Percentiles rank a stretch among this genome's conserved stretches.
These are phyloP conservation scores for Calcarisporium arbuscula DNA, from an alignment of 2,329 filamentous ascomycete species.

Conservation along the genomic window DNA sequence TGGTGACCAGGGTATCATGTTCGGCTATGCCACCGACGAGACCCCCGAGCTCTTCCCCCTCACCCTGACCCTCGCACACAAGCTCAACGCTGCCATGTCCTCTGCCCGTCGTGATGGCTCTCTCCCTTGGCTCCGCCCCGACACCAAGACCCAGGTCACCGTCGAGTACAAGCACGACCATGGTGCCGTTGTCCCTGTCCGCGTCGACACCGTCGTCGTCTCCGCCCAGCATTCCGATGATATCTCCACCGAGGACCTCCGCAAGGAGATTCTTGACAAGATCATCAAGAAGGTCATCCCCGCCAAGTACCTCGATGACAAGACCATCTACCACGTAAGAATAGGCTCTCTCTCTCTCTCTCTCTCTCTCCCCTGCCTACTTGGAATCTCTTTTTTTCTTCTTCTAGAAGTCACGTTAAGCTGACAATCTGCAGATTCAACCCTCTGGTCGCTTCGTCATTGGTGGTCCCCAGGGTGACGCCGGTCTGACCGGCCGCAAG, in stretches of 20 bases:
- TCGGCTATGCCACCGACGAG: constrained; percentile 99
- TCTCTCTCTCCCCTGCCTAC: background rate
- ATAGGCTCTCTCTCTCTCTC: background rate
- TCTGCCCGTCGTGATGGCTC: constrained; percentile 79
- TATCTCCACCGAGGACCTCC: constrained; percentile 85
- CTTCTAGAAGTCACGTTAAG: too few relatives aligned
- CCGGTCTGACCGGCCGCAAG: constrained; percentile 97
- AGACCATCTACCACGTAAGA: constrained; percentile 89
- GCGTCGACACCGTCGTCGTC: constrained; percentile 95
- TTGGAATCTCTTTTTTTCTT: too few relatives aligned
- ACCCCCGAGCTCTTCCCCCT: constrained; percentile 95
- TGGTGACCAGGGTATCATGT: constrained; percentile 99
- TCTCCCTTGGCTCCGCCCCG: constrained; percentile 90
- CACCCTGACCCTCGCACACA: constrained; percentile 90
- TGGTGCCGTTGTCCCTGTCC: constrained; percentile 84
- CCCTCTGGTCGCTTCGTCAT: constrained; percentile 98
- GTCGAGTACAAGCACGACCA: constrained; percentile 97
- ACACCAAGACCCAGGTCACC: constrained; percentile 99
- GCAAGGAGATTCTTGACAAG: constrained; percentile 94
- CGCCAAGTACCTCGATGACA: constrained; percentile 82
- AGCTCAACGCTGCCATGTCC: constrained; percentile 93
- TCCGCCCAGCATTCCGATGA: constrained; percentile 88
- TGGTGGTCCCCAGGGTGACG: constrained; percentile 97
- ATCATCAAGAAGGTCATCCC: constrained; percentile 95
- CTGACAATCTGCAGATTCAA: constrained; percentile 74